Evolutionary conservation across 2,329 filamentous ascomycete genomes (phyloP).

Genomic region (Hawksworthiomyces lignivorus): DNA sequence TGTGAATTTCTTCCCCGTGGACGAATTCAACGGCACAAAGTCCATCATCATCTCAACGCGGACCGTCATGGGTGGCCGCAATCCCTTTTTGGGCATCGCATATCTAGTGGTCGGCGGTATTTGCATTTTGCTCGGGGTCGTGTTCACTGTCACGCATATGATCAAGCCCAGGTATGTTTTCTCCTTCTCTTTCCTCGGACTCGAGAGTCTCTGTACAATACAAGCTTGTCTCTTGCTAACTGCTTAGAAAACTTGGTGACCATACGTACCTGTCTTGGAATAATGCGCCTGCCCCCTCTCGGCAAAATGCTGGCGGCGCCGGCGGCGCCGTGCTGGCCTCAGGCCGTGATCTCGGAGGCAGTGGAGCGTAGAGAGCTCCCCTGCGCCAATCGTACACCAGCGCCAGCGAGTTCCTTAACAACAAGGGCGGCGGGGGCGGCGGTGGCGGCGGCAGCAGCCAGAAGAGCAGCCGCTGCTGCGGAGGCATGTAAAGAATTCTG

Average conservation of each 20-base stretch:
- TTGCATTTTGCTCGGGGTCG: conserved; percentile 76
- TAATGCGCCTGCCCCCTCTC: conserved; percentile 40
- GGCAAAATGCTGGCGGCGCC: conserved; percentile 22
- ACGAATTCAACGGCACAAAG: conserved; percentile 76
- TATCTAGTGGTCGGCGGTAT: conserved; percentile 91
- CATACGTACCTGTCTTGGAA: conserved; percentile 98
- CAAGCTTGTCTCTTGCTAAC: too few species aligned
- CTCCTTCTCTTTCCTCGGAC: background rate
- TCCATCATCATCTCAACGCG: conserved; percentile 82
- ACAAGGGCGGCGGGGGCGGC: too few species aligned
- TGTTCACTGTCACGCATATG: conserved; percentile 87
- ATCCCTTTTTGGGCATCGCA: conserved; percentile 91
- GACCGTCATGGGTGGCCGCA: conserved; percentile 89
- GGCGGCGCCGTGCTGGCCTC: conserved; percentile 36
- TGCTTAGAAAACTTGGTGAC: conserved; percentile 84
- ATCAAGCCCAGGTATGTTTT: conserved; percentile 72
- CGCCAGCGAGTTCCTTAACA: too few species aligned
- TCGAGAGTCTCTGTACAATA: background rate
- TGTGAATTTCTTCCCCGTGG: conserved; percentile 69
- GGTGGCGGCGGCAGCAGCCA: too few species aligned
- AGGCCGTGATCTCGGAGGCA: conserved; percentile 43
- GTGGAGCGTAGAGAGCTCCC: conserved; percentile 21
- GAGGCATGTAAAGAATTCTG: too few species aligned
- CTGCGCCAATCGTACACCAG: too few species aligned
- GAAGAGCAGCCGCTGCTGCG: too few species aligned